Conservation (phyloP, 768 basidiomycete genomes). For the Glaciozyma martinii region DNA sequence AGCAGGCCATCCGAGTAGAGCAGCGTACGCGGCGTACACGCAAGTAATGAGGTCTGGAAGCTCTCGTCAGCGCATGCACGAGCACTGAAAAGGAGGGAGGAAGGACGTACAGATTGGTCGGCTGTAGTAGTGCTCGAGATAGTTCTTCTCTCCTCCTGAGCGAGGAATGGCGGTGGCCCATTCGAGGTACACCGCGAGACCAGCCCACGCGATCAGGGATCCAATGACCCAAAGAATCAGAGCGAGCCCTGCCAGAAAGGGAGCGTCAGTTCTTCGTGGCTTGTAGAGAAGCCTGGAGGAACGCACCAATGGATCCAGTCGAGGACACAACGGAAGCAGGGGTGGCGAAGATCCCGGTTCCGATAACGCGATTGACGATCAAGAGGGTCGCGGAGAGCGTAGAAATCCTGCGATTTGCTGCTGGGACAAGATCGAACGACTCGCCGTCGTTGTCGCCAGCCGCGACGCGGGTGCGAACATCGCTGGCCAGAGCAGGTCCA, state of each 20-base stretch:
- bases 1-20: conserved; percentile 24
- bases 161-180: conserved; percentile 29
- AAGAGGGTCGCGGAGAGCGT: conserved; percentile 1
- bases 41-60: conserved; percentile 30
- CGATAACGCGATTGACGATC: conserved; percentile 11
- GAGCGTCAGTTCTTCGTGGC: too few relatives aligned
- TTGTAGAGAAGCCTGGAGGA: too few relatives aligned
- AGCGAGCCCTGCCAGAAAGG: conserved; percentile 1
- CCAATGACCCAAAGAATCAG: conserved; percentile 32
- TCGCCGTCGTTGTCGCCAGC: neutral
- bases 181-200: conserved; percentile 28
- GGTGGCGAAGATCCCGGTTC: conserved; percentile 9
- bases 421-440: conserved; percentile 1
- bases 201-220: conserved; percentile 28
- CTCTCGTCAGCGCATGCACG: conserved; percentile 8
- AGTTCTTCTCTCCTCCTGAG: conserved; percentile 30
- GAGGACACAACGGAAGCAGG: conserved; percentile 10
- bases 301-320: conserved; percentile 5
- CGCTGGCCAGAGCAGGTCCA: too few relatives aligned
- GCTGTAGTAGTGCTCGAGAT: conserved; percentile 15
- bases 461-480: too few relatives aligned
- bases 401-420: conserved; percentile 1
- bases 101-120: neutral
- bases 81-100: too few relatives aligned
- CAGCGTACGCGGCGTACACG: conserved; percentile 24